Evolutionary conservation across 345 rosid genomes (phyloP), one percentile per base, ranked within the genome.

Genomic region (Orychophragmus violaceus): DNA sequence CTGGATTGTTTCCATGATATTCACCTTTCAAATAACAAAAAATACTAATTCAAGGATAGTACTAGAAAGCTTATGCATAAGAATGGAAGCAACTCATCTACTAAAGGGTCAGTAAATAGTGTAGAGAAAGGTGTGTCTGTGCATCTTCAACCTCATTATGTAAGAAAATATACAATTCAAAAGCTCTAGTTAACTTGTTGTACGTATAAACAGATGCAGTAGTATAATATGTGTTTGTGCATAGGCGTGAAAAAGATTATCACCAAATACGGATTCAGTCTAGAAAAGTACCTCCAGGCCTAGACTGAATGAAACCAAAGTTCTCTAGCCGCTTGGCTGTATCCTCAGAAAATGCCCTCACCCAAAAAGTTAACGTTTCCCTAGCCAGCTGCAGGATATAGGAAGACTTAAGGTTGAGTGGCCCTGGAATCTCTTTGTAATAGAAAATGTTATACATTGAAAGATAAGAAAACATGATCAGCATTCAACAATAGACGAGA

Each of bases 1-100:
- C 97, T 37, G 99, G 97, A 79, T 94, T 94, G 84, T 94, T 94
- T 69, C 92, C 99, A 82, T 94, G 99, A 78, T 94, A 90, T 74
- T 94, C 99, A 22, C 99, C 99, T 93, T 66, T 61, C 71, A 35
- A 55, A 27, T 13, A 23, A 56, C 22, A 29, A 44, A 57, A 22
- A 4, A 24, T 12, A 68, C 28, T 33, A 48, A 23, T 63, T 64
- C 28, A 63, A 57, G 64, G 17, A 23, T 52, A 28, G 23, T 36
- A 29, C 24, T 28, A 21, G 51, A 59, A 68, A 55, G 50, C 41
- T 63, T 61, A 42, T 23, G 51, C 51, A 25, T 35, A 53, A 9
- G 14, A 23, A 24, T n/a, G 41, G 14, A 44, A 66, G 27, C 41
- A 22, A 23, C 53, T 29, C 12, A 41, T 42, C 41, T 42, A 50